phyloP scores from a whole-genome alignment of 305 asterid species.

The Plantago coronopus region DNA sequence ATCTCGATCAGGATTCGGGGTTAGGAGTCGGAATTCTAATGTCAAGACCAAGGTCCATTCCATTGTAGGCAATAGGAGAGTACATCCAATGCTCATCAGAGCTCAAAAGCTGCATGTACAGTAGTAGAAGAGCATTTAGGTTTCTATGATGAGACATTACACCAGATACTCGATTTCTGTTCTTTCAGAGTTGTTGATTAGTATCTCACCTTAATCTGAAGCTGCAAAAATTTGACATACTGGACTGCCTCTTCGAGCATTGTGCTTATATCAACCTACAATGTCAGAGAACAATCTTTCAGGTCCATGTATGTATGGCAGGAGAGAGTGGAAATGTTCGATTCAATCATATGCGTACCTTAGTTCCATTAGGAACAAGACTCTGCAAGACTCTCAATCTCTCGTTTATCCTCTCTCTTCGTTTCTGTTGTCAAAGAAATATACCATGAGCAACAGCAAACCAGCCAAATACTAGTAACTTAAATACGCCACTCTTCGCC shows the following conservation, averaged over 20 bases:
- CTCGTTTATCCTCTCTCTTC: constrained; percentile 52
- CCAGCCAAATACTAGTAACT: not conserved
- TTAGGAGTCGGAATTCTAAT: constrained; percentile 26
- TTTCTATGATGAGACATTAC: not conserved
- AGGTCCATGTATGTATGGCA: not conserved
- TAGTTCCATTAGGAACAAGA: constrained; percentile 56
- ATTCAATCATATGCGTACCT: constrained; percentile 22
- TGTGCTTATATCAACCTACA: constrained; percentile 54
- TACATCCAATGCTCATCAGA: constrained; percentile 40
- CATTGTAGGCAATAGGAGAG: constrained; percentile 42
- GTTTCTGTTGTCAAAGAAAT: constrained; percentile 27
- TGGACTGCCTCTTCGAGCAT: constrained; percentile 54
- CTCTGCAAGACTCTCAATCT: constrained; percentile 43
- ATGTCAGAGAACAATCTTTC: not conserved
- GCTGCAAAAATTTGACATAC: constrained; percentile 45
- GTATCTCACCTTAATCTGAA: constrained; percentile 40
- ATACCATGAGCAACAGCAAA: constrained; percentile 7
- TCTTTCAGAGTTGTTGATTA: not conserved
- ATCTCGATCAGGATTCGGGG: constrained; percentile 24
- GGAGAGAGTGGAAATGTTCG: not conserved
- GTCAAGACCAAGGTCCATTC: constrained; percentile 38
- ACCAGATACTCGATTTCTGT: not conserved
- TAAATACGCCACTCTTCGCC: not conserved
- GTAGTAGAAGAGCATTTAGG: not conserved
- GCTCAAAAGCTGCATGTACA: constrained; percentile 34